These are phyloP conservation scores for Saksenaea vasiformis DNA, from an alignment of 371 early-diverging fungal genomes.

Conservation along the genomic window DNA sequence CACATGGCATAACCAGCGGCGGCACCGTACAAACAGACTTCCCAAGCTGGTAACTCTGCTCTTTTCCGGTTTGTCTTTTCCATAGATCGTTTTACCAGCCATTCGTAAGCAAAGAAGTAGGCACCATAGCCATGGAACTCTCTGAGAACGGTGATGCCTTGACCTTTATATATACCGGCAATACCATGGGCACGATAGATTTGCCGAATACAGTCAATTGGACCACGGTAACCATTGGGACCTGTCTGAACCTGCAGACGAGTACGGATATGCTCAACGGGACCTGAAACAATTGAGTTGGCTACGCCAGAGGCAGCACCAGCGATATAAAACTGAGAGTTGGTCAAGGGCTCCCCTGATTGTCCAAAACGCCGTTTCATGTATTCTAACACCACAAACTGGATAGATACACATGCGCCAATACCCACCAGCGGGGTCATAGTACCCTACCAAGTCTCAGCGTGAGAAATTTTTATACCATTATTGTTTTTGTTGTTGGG, in stretches of 20 bases:
- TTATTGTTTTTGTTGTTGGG: neutral
- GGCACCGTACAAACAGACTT: conserved; percentile 74
- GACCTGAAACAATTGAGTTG: conserved; percentile 82
- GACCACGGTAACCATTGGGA: conserved; percentile 57
- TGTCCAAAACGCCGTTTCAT: conserved; percentile 72
- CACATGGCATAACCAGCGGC: conserved; percentile 84
- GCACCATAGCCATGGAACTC: conserved; percentile 83
- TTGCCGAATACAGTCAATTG: conserved; percentile 73
- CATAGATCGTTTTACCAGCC: conserved; percentile 70
- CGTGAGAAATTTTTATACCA: conserved; percentile 2
- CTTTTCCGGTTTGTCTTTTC: conserved; percentile 48
- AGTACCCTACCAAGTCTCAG: conserved; percentile 54
- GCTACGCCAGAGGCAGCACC: conserved; percentile 83
- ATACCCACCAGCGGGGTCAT: conserved; percentile 79
- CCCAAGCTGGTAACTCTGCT: conserved; percentile 62
- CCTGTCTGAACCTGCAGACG: conserved; percentile 76
- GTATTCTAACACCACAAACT: conserved; percentile 73
- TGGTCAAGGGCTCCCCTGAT: conserved; percentile 41
- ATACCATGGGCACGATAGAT: conserved; percentile 74
- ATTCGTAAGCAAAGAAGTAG: conserved; percentile 82
- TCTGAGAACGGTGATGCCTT: conserved; percentile 75
- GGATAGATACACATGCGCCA: conserved; percentile 82
- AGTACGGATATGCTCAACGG: conserved; percentile 84
- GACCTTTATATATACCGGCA: conserved; percentile 81
- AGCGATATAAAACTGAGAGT: conserved; percentile 72